These are phyloP conservation scores for Psilocybe tampanensis DNA, from an alignment of 768 basidiomycete species.

Conservation along the genomic window DNA sequence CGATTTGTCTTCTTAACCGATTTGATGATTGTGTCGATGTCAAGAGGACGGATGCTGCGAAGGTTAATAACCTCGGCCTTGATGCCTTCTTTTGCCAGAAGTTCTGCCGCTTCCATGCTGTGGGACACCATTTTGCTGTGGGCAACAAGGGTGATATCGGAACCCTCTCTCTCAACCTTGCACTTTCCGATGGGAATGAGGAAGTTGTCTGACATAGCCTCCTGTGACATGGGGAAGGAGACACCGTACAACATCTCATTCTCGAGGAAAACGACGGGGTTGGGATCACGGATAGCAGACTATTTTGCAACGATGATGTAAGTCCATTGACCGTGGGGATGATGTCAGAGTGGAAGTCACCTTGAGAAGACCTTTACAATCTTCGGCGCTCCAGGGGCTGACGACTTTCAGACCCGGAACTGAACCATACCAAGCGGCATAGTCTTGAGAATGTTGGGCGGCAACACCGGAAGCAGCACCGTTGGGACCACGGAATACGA, in stretches of 20 bases:
- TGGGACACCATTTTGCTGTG: constrained; percentile 99
- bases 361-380: constrained; percentile 98
- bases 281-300: constrained; percentile 97
- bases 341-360: constrained; percentile 38
- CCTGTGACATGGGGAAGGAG: constrained; percentile 93
- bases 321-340: constrained; percentile 1
- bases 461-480: constrained; percentile 97
- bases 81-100: constrained; percentile 93
- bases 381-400: constrained; percentile 97
- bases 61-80: constrained; percentile 98
- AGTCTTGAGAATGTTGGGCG: constrained; percentile 98
- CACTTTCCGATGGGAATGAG: constrained; percentile 95
- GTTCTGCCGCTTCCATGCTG: constrained; percentile 92
- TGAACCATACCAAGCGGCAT: constrained; percentile 91
- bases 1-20: constrained; percentile 99
- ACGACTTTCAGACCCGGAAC: constrained; percentile 97
- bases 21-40: constrained; percentile 95
- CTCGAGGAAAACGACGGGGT: constrained; percentile 98
- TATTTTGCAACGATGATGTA: constrained; percentile 27
- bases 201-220: constrained; percentile 96
- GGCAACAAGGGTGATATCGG: constrained; percentile 93
- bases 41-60: constrained; percentile 92
- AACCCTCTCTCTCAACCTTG: constrained; percentile 92
- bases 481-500: constrained; percentile 99
- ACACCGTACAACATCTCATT: constrained; percentile 99